Evolutionary conservation across 2,329 filamentous ascomycete genomes (phyloP).

Genomic region (Cladosporium sp.): DNA sequence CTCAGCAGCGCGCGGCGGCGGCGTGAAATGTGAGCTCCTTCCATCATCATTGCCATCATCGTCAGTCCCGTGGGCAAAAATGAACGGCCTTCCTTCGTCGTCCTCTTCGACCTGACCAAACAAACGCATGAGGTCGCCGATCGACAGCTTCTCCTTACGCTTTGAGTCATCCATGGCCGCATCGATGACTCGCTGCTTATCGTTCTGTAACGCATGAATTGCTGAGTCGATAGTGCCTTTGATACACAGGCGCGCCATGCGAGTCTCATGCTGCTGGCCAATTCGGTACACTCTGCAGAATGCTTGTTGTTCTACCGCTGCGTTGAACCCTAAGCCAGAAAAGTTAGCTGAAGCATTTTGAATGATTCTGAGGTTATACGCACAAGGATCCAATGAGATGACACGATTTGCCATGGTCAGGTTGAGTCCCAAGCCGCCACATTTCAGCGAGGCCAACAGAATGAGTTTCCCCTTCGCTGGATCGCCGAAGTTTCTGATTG

Average conservation of each 20-base stretch:
- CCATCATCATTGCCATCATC: background rate
- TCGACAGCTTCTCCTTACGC: slow-evolving; percentile 29
- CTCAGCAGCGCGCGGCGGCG: background rate
- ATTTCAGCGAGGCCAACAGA: slow-evolving; percentile 54
- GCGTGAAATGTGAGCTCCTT: background rate
- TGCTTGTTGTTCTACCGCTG: slow-evolving; percentile 33
- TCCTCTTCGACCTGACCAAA: slow-evolving; percentile 43
- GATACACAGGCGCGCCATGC: slow-evolving; percentile 56
- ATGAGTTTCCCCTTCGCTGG: slow-evolving; percentile 42
- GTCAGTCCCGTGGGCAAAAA: slow-evolving; percentile 23
- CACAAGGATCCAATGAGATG: slow-evolving; percentile 47
- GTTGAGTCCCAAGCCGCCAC: slow-evolving; percentile 57
- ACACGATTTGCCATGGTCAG: slow-evolving; percentile 52
- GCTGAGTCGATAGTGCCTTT: slow-evolving; percentile 55
- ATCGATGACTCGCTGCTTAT: slow-evolving; percentile 48
- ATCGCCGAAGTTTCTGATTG: slow-evolving; percentile 45
- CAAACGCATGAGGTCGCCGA: slow-evolving; percentile 42
- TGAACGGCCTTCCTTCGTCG: slow-evolving; percentile 37
- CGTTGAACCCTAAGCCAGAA: no score
- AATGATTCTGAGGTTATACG: slow-evolving; percentile 27
- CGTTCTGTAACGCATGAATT: slow-evolving; percentile 52
- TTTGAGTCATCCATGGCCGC: slow-evolving; percentile 39
- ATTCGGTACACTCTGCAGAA: slow-evolving; percentile 61
- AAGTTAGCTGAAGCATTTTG: no score
- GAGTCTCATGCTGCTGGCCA: slow-evolving; percentile 58